Base-by-base conservation (phyloP, 2,329 filamentous ascomycete species). In the Hymenoscyphus albidus region DNA sequence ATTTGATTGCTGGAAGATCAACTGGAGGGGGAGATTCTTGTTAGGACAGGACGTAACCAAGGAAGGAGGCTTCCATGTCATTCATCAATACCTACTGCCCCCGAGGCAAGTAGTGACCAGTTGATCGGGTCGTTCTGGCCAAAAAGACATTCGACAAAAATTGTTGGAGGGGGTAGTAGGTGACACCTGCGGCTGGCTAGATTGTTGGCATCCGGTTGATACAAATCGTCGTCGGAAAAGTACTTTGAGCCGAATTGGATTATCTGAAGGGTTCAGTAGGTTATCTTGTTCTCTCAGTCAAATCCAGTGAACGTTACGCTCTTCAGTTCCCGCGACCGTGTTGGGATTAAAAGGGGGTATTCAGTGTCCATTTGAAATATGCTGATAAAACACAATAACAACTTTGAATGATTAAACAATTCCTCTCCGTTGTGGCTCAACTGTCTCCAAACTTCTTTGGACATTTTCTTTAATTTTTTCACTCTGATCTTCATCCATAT, bases 381-480 rank as follows among this genome's bases (percentile, higher is more conserved):
- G 80, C 38, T 35, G 58, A 35, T 13, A 54, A 35, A 2, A 32
- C 32, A 27, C 48, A 13, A 54, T 27, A 22, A 10, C 48, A 54
- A 27, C 22, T 27, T n/a, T 35, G 35, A 35, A 35, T 1, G 35
- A 35, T 58, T 66, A 71, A 12, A 70, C 69, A 38, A 72, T 62
- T 0, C 66, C 68, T 51, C 70, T 72, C 39, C 71, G 66, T 32
- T 70, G 66, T 42, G 68, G 64, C 39, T 73, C 73, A 14, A 65
- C 51, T 84, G 71, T 16, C 82, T 86, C 67, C 42, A 73, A 38
- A 59, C 70, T 71, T 61, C 83, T 82, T 59, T 81, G 76, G 16
- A 89, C 77, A 64, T 85, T 86, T 62, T 85, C 81, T 72, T 85
- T 87, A 44, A 87, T 79, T 2, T 80, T 79, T 58, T 85, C 82